Evolutionary conservation across 768 basidiomycete species (phyloP), one percentile per base, ranked within the genome.

Genomic region (Austroboletus festivus): DNA sequence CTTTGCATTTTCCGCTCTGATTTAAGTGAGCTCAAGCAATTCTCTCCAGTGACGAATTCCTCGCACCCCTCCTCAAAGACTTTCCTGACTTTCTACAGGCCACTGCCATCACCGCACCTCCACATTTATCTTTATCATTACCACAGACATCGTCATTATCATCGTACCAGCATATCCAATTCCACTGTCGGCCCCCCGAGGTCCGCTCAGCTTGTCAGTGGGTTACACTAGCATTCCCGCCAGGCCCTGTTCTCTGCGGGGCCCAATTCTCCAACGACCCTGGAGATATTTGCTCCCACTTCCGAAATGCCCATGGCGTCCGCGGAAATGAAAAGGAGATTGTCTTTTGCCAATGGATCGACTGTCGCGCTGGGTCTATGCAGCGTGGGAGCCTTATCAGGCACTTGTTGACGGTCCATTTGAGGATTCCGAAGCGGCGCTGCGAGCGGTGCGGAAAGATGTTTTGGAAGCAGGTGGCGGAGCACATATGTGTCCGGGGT

Each of bases 371-470:
- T 1, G 11, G 45, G 0, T 56, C 48, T 3, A 61, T 61, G 59
- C 51, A 51, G 5, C 35, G 59, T 4, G 59, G 59, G 2, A 61
- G 56, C 34, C n/a, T 61, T 1, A 33, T 53, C n/a, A 42, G 59
- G 0, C 59, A 60, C 33, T 16, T 60, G 18, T 39, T 53, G 41
- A 16, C 56, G 0, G 53, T 62, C 1, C 59, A 60, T 35, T 9
- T 60, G 23, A 31, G 39, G 1, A 2, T 59, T 16, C 16, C 57
- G 31, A 45, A n/a, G 23, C 60, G 58, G 58, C 34, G 15, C 2
- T 59, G 58, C 20, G 51, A 47, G 8, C 19, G 3, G 15, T 59
- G 58, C 13, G 44, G 46, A 1, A 56, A 18, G 51, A 15, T 35
- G 5, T 53, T 59, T 40, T 56, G 58, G 41, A 48, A 58, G 13